A percentile compares a stretch with the other conserved stretches of the same genome.
Evolutionary conservation across 2,329 filamentous ascomycete species (phyloP).

Genomic region (Mollisia scopiformis): DNA sequence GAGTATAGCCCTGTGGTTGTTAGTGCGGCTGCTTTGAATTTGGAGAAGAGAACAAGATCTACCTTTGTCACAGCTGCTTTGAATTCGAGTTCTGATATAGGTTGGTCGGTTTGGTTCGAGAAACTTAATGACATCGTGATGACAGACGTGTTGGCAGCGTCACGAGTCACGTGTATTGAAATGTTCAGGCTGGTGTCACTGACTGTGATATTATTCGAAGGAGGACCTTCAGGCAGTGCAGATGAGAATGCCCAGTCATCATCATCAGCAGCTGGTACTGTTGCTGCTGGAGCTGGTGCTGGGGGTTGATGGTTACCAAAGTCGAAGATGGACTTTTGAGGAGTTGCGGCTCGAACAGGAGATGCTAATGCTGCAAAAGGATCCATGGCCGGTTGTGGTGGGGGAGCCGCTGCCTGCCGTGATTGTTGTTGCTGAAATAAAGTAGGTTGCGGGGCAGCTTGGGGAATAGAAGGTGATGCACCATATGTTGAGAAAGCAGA

Average conservation of each 20-base stretch:
- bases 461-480: conserved; percentile 53
- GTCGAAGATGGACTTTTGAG: conserved; percentile 52
- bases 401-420: conserved; percentile 36
- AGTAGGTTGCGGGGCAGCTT: conserved; percentile 55
- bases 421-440: conserved; percentile 42
- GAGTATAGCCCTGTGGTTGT: conserved; percentile 69
- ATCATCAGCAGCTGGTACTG: conserved; percentile 62
- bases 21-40: neutral
- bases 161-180: conserved; percentile 72
- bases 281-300: conserved; percentile 34
- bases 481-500: conserved; percentile 59
- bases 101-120: conserved; percentile 75
- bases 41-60: conserved; percentile 25
- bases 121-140: conserved; percentile 79
- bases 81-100: conserved; percentile 81
- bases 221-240: conserved; percentile 67
- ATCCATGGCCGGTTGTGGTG: conserved; percentile 55
- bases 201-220: conserved; percentile 63
- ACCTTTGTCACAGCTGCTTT: conserved; percentile 95
- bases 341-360: conserved; percentile 45
- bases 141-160: conserved; percentile 38
- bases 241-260: conserved; percentile 97
- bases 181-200: conserved; percentile 73
- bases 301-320: conserved; percentile 41
- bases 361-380: conserved; percentile 56